Conservation (phyloP, 805 yeast genomes). For the Dipodascus geniculatus region DNA sequence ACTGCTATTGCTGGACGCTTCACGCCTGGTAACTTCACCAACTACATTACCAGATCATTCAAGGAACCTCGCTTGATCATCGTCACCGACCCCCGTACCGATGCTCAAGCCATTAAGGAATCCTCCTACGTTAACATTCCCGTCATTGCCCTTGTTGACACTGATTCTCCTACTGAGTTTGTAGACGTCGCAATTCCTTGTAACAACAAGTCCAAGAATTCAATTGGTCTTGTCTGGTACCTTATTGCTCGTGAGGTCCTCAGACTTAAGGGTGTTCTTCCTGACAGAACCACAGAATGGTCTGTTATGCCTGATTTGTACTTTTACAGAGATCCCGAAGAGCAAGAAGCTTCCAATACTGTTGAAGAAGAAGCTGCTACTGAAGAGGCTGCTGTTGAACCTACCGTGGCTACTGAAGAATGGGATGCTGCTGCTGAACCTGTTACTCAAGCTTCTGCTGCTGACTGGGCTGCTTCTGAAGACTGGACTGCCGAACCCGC, state of each 20-base stretch:
- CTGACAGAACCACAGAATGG: conserved; percentile 96
- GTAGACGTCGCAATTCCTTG: conserved; percentile 99
- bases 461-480: conserved; percentile 44
- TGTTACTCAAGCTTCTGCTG: conserved; percentile 45
- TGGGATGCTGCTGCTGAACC: conserved; percentile 29
- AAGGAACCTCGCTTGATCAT: conserved; percentile 99
- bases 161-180: conserved; percentile 97
- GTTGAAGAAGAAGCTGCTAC: conserved; percentile 57
- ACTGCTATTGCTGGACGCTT: conserved; percentile 99
- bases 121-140: conserved; percentile 99
- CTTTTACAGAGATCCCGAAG: conserved; percentile 99
- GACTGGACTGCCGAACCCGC: conserved; percentile 35
- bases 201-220: conserved; percentile 99
- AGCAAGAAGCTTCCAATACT: conserved; percentile 64
- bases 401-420: conserved; percentile 41
- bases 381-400: conserved; percentile 38
- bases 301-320: conserved; percentile 99
- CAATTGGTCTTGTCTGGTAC: conserved; percentile 99
- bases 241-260: conserved; percentile 97
- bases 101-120: conserved; percentile 99
- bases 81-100: conserved; percentile 99
- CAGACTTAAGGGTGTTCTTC: conserved; percentile 95
- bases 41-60: conserved; percentile 99
- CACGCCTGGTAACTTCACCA: conserved; percentile 99
- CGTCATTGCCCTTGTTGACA: conserved; percentile 97